A percentile compares a stretch with the other conserved stretches of the same genome.
Evolutionary conservation across 2,329 filamentous ascomycete species (phyloP).

Genomic region (Fusarium nurragi): DNA sequence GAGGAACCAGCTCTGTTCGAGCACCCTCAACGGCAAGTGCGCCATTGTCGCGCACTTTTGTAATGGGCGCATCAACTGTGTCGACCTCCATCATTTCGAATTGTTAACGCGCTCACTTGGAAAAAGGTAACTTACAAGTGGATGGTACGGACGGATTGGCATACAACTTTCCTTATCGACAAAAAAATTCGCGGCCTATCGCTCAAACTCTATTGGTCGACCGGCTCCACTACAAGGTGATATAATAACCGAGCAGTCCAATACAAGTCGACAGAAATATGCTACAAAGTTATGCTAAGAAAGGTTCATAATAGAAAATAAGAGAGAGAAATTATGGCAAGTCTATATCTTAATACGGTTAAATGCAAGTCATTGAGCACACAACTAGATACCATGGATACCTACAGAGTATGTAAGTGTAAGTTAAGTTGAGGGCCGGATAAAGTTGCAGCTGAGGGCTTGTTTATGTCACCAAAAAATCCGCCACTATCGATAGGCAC

Average conservation of each 20-base stretch:
- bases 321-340: background rate
- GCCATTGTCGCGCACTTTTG: constrained; percentile 60
- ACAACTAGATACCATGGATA: too few species aligned
- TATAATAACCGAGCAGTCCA: constrained; percentile 3
- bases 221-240: background rate
- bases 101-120: constrained; percentile 28
- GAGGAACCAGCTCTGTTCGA: constrained; percentile 62
- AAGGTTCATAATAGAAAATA: too few species aligned
- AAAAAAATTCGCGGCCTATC: constrained; percentile 42
- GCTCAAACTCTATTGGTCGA: background rate
- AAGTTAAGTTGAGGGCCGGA: too few species aligned
- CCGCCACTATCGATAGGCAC: constrained; percentile 50
- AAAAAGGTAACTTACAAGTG: constrained; percentile 16
- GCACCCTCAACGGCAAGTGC: constrained; percentile 60
- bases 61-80: constrained; percentile 48
- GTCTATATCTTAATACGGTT: too few species aligned
- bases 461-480: constrained; percentile 6
- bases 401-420: too few species aligned
- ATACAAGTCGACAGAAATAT: background rate
- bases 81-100: constrained; percentile 51
- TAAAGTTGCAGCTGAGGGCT: background rate
- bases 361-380: too few species aligned
- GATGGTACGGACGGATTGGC: constrained; percentile 30
- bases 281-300: background rate
- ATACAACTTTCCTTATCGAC: constrained; percentile 48